phyloP scores from a whole-genome alignment of 305 asterid species.

The Solanum aculeatissimum region DNA sequence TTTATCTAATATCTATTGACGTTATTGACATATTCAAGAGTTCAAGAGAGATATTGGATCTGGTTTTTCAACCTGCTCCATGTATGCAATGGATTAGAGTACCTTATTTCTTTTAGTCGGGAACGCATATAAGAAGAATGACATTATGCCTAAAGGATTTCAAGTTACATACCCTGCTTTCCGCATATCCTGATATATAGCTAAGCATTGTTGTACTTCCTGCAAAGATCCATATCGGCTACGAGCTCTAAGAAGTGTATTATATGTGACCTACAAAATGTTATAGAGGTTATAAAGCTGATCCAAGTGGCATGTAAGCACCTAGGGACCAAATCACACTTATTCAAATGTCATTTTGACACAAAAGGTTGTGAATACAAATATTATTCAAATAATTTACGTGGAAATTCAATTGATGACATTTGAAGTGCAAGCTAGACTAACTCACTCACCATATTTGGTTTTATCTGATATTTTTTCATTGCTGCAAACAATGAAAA shows the following conservation, averaged over 20 bases:
- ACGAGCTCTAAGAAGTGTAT: conserved; percentile 85
- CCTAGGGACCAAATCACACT: not conserved
- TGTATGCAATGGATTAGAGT: not conserved
- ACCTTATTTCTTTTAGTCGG: not conserved
- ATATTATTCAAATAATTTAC: not conserved
- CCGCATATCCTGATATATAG: conserved; percentile 85
- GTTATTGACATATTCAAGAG: not conserved
- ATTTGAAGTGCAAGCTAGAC: not conserved
- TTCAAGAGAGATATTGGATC: not conserved
- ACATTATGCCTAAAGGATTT: not conserved
- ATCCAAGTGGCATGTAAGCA: not conserved
- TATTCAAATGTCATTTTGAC: not conserved
- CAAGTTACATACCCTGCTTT: conserved; percentile 67
- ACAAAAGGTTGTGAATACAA: not conserved
- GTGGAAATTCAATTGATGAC: not conserved
- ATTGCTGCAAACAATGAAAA: conserved; percentile 61
- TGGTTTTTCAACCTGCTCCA: not conserved
- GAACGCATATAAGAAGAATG: not conserved
- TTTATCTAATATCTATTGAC: not conserved
- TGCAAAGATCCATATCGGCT: conserved; percentile 63
- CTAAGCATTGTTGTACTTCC: conserved; percentile 83
- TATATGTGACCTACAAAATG: conserved; percentile 67
- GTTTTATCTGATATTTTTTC: conserved; percentile 66
- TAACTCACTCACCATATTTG: conserved; percentile 53
- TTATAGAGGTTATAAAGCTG: not conserved